phyloP scores from a whole-genome alignment of 2,329 filamentous ascomycete genomes.

The Lizonia empirigonia region DNA sequence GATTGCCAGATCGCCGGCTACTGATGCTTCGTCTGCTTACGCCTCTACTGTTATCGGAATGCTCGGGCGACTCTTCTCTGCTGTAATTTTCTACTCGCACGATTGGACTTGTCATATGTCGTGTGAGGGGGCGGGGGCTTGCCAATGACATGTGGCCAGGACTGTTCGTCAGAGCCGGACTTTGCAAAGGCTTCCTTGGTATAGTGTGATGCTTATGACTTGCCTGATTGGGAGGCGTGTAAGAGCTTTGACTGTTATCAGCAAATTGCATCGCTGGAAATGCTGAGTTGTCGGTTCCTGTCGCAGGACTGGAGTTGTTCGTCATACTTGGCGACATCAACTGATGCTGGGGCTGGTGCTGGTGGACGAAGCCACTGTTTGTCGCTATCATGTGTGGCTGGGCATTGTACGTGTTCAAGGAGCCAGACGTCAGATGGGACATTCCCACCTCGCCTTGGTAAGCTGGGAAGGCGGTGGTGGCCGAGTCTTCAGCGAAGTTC shows the following conservation, averaged over 20 bases:
- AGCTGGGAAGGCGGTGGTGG: conserved; percentile 27
- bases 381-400: conserved; percentile 30
- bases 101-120: conserved; percentile 48
- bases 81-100: conserved; percentile 48
- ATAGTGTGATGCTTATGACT: conserved; percentile 32
- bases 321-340: conserved; percentile 45
- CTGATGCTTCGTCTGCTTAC: conserved; percentile 45
- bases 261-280: conserved; percentile 29
- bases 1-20: conserved; percentile 43
- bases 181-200: conserved; percentile 44
- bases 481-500: conserved; percentile 36
- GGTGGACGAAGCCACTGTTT: conserved; percentile 32
- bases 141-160: conserved; percentile 36
- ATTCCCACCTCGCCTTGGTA: conserved; percentile 35
- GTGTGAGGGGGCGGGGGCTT: conserved; percentile 34
- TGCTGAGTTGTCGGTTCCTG: conserved; percentile 35
- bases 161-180: conserved; percentile 48
- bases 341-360: conserved; percentile 42
- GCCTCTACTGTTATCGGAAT: conserved; percentile 41
- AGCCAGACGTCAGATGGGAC: conserved; percentile 35
- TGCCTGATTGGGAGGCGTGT: conserved; percentile 37
- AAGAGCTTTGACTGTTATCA: conserved; percentile 25
- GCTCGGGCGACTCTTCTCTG: conserved; percentile 43
- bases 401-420: conserved; percentile 40
- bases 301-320: conserved; percentile 45